Base-by-base conservation (phyloP, 805 yeast species). In the Ogataea pini region DNA sequence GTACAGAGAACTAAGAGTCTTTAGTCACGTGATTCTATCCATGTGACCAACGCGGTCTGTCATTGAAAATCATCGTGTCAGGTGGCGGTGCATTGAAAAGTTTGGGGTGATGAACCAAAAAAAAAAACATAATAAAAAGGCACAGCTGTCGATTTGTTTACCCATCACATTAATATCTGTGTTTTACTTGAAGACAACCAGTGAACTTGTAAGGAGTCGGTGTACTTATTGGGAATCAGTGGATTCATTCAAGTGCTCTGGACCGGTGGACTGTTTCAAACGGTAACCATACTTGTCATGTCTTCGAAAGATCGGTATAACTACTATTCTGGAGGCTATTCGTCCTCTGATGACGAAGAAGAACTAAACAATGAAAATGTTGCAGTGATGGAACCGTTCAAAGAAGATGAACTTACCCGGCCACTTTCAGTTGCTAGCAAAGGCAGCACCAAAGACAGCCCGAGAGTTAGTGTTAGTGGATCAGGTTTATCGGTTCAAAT, bases 291-390 rank as follows among this genome's bases (percentile, higher is more conserved):
- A 8, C 25, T 22, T 8, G 8, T 22, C 5, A 46, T 47, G 54
- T 25, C 54, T 13, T 25, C 38, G 13, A 42, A 47, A 14, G 40
- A 43, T 18, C 43, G 43, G 22, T 44, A 50, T 25, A 32, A 46
- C 13, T 50, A 50, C 36, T 50, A 47, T 25, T 19, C 42, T 3
- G 48, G 50, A 4, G 49, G 47, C 13, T 46, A 44, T 34, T 46
- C 53, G 3, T 46, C 53, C 13, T 42, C 48, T 16, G 55, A 51
- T 12, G 51, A 51, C 28, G 50, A 48, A 13, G 49, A 42, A n/a
- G 47, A 37, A 2, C 29, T 31, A 10, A 4, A 4, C 8, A 39
- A 24, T 2, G 40, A 34, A 9, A 27, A 10, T n/a, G 17, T 33
- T 6, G n/a, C 7, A 5, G 17, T 20, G n/a, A 22, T 31, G 29